Conservation (phyloP, 805 yeast species). For the Komagataella pastoris region DNA sequence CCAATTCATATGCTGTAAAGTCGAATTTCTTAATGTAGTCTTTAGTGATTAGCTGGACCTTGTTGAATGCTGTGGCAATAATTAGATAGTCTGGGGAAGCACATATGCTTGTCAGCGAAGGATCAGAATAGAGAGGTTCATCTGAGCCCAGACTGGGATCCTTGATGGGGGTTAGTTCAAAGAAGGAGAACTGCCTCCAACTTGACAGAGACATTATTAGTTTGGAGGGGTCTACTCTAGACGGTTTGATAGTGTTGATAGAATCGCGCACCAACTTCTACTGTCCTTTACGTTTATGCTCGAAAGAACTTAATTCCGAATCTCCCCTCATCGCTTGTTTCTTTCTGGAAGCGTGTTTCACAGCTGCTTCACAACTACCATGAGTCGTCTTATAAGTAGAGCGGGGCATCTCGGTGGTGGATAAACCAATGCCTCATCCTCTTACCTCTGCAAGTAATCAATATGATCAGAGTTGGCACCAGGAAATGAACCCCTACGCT, state of each 20-base stretch:
- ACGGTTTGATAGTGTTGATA: background rate
- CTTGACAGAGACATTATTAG: slow-evolving; percentile 17
- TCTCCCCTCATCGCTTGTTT: background rate
- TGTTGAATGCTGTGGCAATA: slow-evolving; percentile 40
- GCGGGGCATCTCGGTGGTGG: background rate
- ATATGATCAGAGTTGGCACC: background rate
- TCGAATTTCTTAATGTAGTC: slow-evolving; percentile 30
- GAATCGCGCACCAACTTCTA: background rate
- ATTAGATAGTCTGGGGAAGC: slow-evolving; percentile 44
- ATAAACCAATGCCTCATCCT: background rate
- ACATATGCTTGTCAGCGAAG: slow-evolving; percentile 50
- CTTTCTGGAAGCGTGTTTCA: background rate
- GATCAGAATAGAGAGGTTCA: slow-evolving; percentile 67
- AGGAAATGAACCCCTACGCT: background rate
- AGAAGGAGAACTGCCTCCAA: slow-evolving; percentile 69
- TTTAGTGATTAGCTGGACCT: slow-evolving; percentile 41
- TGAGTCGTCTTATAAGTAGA: background rate
- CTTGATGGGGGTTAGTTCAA: slow-evolving; percentile 67
- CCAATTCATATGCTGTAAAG: slow-evolving; percentile 54
- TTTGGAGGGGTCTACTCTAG: background rate
- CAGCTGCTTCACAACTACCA: background rate
- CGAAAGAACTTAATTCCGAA: background rate
- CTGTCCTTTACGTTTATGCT: background rate
- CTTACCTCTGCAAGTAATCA: background rate
- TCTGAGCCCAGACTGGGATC: slow-evolving; percentile 65